These are phyloP conservation scores for Linnemannia schmuckeri DNA, from an alignment of 192 early-diverging fungal genomes.

Conservation along the genomic window DNA sequence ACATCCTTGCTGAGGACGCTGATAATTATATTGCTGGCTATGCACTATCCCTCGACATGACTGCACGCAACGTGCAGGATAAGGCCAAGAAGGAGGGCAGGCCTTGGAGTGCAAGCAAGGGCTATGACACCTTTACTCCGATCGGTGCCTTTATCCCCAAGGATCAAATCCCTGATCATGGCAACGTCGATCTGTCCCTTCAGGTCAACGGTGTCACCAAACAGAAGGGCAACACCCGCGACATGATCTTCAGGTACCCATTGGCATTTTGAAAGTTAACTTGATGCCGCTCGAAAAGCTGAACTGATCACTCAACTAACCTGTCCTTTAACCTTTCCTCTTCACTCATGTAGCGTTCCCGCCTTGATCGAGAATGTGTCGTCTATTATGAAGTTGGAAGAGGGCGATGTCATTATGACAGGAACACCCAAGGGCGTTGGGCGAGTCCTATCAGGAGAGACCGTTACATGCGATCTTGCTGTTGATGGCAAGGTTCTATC, in stretches of 20 bases:
- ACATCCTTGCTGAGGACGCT: constrained; percentile 77
- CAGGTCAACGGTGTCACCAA: constrained; percentile 80
- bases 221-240: constrained; percentile 87
- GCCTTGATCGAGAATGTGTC: constrained; percentile 84
- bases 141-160: constrained; percentile 88
- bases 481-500: constrained; percentile 53
- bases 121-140: constrained; percentile 95
- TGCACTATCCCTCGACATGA: constrained; percentile 91
- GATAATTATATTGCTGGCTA: constrained; percentile 80
- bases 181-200: constrained; percentile 82
- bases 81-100: constrained; percentile 83
- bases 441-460: constrained; percentile 80
- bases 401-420: constrained; percentile 92
- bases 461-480: constrained; percentile 77
- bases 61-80: constrained; percentile 90
- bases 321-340: not conserved
- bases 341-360: constrained; percentile 70
- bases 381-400: constrained; percentile 89
- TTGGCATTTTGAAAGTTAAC: not conserved
- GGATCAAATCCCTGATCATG: constrained; percentile 73
- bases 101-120: constrained; percentile 95
- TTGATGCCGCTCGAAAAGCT: no score
- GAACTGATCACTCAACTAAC: not conserved
- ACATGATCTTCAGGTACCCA: constrained; percentile 91
- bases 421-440: constrained; percentile 94